These are phyloP conservation scores for Phtheirospermum japonicum DNA, from an alignment of 257 asterid genomes.

Conservation along the genomic window DNA sequence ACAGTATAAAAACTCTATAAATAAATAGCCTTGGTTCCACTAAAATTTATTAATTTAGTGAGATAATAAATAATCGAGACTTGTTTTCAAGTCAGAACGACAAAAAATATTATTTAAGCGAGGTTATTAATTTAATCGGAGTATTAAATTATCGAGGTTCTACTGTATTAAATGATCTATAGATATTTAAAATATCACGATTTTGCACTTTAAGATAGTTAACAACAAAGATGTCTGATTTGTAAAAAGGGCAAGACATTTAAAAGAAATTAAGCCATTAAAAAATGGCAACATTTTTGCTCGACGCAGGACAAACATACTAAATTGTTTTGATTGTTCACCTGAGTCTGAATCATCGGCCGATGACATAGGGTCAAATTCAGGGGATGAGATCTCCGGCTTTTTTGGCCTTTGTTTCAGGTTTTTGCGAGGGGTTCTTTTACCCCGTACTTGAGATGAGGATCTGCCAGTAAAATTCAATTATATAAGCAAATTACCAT, in stretches of 20 bases:
- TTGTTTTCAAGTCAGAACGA: too few species aligned
- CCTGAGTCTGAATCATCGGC: constrained; percentile 48
- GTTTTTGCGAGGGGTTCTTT: constrained; percentile 59
- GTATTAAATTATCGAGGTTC: too few species aligned
- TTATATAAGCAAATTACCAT: constrained; percentile 25
- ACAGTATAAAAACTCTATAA: too few species aligned
- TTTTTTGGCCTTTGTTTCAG: constrained; percentile 39
- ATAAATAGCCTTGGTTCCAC: too few species aligned
- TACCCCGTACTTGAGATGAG: constrained; percentile 54
- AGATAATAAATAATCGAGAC: too few species aligned
- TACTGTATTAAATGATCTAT: neutral
- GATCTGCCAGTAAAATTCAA: constrained; percentile 51
- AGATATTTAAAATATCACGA: neutral
- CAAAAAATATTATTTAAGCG: too few species aligned
- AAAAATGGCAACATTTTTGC: constrained; percentile 20
- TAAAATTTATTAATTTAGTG: too few species aligned
- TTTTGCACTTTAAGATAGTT: neutral
- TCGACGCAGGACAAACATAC: constrained; percentile 21
- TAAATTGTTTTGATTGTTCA: constrained; percentile 24
- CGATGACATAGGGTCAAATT: constrained; percentile 36
- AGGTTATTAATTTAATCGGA: too few species aligned
- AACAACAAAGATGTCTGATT: neutral
- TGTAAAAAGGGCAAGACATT: neutral
- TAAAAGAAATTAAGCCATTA: neutral
- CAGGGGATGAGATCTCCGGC: constrained; percentile 33